Conservation (phyloP, 75 land plant species). For the Azolla pinnata region DNA sequence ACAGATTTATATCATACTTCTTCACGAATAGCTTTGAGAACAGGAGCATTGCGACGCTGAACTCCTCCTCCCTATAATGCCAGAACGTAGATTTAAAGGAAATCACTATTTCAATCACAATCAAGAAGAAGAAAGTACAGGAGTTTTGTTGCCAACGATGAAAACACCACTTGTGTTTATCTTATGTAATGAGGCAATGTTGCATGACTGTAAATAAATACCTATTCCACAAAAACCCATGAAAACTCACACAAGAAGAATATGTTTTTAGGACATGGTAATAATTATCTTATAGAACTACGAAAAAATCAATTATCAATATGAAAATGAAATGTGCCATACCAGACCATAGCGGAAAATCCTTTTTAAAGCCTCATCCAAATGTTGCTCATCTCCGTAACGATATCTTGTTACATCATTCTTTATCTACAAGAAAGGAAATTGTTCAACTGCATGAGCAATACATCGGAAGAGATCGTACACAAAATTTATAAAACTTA, state of each 20-base stretch:
- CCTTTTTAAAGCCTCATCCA: slow-evolving; percentile 92
- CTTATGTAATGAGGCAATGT: no score
- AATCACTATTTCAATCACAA: no score
- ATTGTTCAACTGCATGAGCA: no score
- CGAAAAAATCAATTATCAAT: neutral
- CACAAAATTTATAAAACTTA: neutral
- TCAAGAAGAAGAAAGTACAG: no score
- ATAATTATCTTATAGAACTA: neutral
- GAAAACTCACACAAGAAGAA: no score
- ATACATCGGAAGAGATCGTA: no score
- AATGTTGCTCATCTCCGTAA: slow-evolving; percentile 96
- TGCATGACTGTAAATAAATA: no score
- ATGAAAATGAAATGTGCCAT: slow-evolving; percentile 4
- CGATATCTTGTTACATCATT: slow-evolving; percentile 79
- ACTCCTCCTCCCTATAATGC: slow-evolving; percentile 78
- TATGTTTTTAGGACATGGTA: no score
- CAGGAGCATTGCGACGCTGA: slow-evolving; percentile 72
- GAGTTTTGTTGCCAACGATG: no score
- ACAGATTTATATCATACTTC: slow-evolving; percentile 60
- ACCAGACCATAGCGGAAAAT: slow-evolving; percentile 97
- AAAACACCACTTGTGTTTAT: no score
- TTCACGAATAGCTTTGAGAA: slow-evolving; percentile 70
- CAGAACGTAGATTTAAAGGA: no score
- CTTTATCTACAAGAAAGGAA: slow-evolving; percentile 45
- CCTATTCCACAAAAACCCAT: no score